phyloP scores from a whole-genome alignment of 345 rosid genomes.

The Brassica nigra region DNA sequence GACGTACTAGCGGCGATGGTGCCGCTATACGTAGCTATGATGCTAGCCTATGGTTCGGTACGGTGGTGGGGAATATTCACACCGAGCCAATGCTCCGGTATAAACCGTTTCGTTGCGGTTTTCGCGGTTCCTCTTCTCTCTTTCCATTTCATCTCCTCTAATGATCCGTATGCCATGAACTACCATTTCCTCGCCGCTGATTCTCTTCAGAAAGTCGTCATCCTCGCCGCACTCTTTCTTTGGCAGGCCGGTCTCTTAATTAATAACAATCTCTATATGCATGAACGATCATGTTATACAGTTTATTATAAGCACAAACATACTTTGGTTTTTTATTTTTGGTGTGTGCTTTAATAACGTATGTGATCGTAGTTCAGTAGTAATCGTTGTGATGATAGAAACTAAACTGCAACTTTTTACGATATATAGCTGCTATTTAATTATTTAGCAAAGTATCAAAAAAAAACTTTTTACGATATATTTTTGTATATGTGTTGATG shows the following conservation, averaged over 20 bases:
- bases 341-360: background rate
- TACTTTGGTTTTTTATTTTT: background rate
- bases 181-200: conserved; percentile 86
- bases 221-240: conserved; percentile 66
- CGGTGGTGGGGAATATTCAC: conserved; percentile 93
- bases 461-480: background rate
- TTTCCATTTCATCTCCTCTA: conserved; percentile 80
- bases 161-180: conserved; percentile 75
- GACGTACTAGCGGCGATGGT: conserved; percentile 82
- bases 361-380: background rate
- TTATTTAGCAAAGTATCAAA: too few relatives aligned
- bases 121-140: conserved; percentile 85
- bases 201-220: conserved; percentile 71
- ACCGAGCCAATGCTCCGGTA: conserved; percentile 84
- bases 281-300: background rate
- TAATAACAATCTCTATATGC: background rate
- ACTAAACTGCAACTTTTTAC: background rate
- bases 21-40: conserved; percentile 91
- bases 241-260: conserved; percentile 52
- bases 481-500: background rate
- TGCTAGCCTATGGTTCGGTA: conserved; percentile 82
- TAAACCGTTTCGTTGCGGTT: conserved; percentile 84
- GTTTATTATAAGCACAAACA: background rate
- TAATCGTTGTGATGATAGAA: background rate
- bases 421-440: background rate